Base-by-base conservation (phyloP, 768 basidiomycete species). In the Agaricus sinodeliciosus region DNA sequence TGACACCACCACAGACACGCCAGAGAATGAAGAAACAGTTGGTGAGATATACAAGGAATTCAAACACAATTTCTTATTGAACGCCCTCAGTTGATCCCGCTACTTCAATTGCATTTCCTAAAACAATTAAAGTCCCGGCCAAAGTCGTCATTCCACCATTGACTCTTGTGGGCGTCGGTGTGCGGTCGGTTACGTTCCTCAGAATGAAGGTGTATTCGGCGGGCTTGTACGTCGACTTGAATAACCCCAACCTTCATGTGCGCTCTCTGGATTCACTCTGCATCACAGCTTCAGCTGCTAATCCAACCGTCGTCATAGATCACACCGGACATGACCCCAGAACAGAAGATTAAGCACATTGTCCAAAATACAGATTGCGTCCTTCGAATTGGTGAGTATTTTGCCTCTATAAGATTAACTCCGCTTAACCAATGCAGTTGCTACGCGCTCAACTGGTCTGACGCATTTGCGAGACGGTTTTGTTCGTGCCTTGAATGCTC, bases 121-220 rank as follows among this genome's bases (percentile, higher is more conserved):
- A 73, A 41, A 75, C 74, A 4, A 70, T 92, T 19, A 74, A 63
- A 15, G 74, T 89, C 18, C 82, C 84, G 16, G 80, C 86, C 28
- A 86, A 82, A 59, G 67, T 79, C 13, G 76, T 80, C 9, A 66
- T 80, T 5, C 81, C 87, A 8, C 68, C 77, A 1, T 79, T 90
- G 60, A 77, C 81, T 9, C 77, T 95, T 4, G 69, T 96, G 16
- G 94, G 94, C 5, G 71, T 91, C 0, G 94, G 94, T 19, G 90
- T 93, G 36, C 76, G 94, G 46, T 90, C 85, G 0, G 92, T 96
- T 27, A 92, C 91, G 12, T 93, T 96, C 68, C 73, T 95, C 36
- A 77, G 84, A 6, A 80, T 96, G 57, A 83, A 90, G 63, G 93
- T 95, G 13, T 96, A 96, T 68, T 87, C 87, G 9, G 82, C 91